phyloP scores from a whole-genome alignment of 345 rosid species.

The Dimocarpus longan region DNA sequence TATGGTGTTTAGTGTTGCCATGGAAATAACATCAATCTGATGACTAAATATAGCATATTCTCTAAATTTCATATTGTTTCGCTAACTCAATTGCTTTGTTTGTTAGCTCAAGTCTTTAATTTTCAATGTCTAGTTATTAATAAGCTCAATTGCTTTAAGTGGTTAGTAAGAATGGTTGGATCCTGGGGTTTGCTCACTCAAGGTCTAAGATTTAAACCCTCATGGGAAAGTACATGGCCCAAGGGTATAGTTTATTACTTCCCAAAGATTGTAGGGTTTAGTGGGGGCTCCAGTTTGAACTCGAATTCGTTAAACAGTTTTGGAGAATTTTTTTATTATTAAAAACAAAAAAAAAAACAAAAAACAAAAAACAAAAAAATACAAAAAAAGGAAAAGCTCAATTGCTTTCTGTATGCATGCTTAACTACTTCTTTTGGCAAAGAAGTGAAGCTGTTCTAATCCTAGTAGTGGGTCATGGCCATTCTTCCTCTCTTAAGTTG shows the following conservation, averaged over 20 bases:
- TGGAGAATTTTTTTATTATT: no score
- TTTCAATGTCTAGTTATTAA: not conserved
- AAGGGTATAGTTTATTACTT: no score
- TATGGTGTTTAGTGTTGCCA: not conserved
- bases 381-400: no score
- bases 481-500: not conserved
- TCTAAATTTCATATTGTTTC: not conserved
- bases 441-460: not conserved
- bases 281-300: no score
- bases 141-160: not conserved
- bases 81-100: not conserved
- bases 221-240: no score
- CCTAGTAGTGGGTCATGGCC: not conserved
- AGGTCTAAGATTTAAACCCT: no score
- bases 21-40: not conserved
- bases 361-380: no score
- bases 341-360: no score
- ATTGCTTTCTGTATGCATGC: constrained; percentile 3
- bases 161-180: no score
- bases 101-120: constrained; percentile 1
- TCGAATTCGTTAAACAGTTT: no score
- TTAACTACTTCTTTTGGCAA: not conserved
- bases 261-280: no score
- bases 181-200: no score
- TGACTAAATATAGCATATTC: not conserved